Base-by-base conservation (phyloP, 139 green algal genomes). In the Trebouxia sp. region DNA sequence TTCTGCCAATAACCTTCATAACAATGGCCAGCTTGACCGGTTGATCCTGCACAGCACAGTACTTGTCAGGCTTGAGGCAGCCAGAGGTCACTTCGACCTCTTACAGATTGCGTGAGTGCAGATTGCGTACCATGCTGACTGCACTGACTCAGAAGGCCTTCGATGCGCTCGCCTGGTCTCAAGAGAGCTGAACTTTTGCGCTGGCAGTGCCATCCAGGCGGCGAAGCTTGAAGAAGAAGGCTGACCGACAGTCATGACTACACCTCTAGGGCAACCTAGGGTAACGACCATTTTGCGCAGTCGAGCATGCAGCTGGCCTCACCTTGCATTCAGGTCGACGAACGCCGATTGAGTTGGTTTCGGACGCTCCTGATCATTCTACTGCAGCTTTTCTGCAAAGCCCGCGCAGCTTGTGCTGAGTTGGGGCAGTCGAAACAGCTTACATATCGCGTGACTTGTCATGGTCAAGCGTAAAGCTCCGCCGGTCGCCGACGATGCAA, bases 1-100 rank as follows among this genome's bases (percentile, higher is more conserved):
- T 99, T 76, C 97, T 92, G 50, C 97, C 97, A 76, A 99, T 96
- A 81, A 99, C 97, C 91, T 99, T 99, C 93, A 98, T 96, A 20
- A 99, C 97, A 78, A 99, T 99, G 10, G 97, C 97, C 45, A 99
- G 95, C 92, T 99, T 98, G 32, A 94, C 88, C 62, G 91, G 92
- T 70, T 89, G 83, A 84, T 97, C 93, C 94, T 97, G 87, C 76
- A 83, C 47, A 30, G 22, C 26, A 51, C 37, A 72, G 20, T 37
- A 22, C 20, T 56, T 22, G 22, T 35, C 26, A 26, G 22, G 22
- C 15, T 1, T 5, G 47, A 37, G 6, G 3, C 50, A 58, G 4
- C 2, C 3, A 28, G 50, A 6, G 50, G 50, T 58, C 4, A 58
- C 20, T 58, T 17, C 50, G 20, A 28, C 50, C 4, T 28, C 20